Evolutionary conservation across 106 monocot genomes (phyloP), one percentile per base, ranked within the genome.

Genomic region (Vanilla planifolia): DNA sequence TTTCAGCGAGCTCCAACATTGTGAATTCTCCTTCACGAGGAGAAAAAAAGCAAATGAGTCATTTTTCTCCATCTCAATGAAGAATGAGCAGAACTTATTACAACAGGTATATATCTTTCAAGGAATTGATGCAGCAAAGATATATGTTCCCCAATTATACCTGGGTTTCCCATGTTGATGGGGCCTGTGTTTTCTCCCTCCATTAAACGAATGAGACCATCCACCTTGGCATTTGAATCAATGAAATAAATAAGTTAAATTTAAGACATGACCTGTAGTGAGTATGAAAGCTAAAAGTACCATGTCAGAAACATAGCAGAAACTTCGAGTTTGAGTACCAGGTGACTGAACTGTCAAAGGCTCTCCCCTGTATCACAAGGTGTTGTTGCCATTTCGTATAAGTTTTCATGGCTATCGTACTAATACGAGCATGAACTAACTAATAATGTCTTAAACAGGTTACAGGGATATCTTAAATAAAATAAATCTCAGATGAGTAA

Each of bases 231-330:
- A 66, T 35, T 15, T 4, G 36, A 50, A 69, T 4, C 33, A 34
- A 5, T 33, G 14, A 29, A 25, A 53, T 30, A 11, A 44, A 42
- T 65, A 16, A 36, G 7, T 24, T 1, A 19, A 15, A 15, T 27
- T 57, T 8, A 28, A 14, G 17, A 35, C 59, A 51, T 4, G 4
- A 68, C 15, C 47, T 19, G 22, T 25, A 13, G 4, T 3, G 29
- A 43, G 19, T 16, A 58, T n/a, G 19, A 55, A 6, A 27, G 3
- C 37, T 2, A 57, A 17, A 1, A 51, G 20, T 80, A 91, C 96
- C 91, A 91, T 81, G 22, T 96, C 91, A 71, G 96, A 77, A 59
- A 96, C 96, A 87, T 84, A 96, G 67, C 96, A 96, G 71, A 96
- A 96, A 55, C 96, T 95, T 42, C 96, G 63, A 29, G 96, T 96